Conservation (phyloP, 306 rosid genomes). For the Sicyos edulis region DNA sequence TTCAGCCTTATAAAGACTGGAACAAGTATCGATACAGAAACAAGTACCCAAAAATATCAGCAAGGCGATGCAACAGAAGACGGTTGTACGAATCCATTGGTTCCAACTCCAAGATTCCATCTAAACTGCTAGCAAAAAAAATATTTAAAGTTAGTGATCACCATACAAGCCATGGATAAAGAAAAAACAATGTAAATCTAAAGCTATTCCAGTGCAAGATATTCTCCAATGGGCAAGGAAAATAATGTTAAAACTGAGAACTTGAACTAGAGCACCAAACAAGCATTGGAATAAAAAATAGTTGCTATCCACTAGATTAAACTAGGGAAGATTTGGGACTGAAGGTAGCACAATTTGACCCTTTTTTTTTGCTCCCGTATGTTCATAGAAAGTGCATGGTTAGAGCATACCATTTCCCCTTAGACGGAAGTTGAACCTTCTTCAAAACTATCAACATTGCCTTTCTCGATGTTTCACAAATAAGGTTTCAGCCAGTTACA, state of each 20-base stretch:
- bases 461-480: background rate
- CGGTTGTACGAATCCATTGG: conserved; percentile 93
- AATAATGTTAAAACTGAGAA: background rate
- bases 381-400: background rate
- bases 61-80: conserved; percentile 96
- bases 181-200: conserved; percentile 5
- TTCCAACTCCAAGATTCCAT: conserved; percentile 77
- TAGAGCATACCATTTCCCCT: conserved; percentile 1
- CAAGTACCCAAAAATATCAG: conserved; percentile 90
- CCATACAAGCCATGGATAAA: conserved; percentile 9
- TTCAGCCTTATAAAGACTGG: background rate
- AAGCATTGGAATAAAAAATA: background rate
- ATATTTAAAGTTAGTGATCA: background rate
- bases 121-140: conserved; percentile 46
- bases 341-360: background rate
- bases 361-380: background rate
- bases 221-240: background rate
- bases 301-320: background rate
- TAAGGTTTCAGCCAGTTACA: background rate
- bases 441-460: background rate
- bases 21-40: background rate
- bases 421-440: background rate
- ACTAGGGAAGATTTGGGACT: background rate
- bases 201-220: conserved; percentile 14
- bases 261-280: background rate